Evolutionary conservation across 768 basidiomycete species (phyloP).

Genomic region (Suillus subaureus): DNA sequence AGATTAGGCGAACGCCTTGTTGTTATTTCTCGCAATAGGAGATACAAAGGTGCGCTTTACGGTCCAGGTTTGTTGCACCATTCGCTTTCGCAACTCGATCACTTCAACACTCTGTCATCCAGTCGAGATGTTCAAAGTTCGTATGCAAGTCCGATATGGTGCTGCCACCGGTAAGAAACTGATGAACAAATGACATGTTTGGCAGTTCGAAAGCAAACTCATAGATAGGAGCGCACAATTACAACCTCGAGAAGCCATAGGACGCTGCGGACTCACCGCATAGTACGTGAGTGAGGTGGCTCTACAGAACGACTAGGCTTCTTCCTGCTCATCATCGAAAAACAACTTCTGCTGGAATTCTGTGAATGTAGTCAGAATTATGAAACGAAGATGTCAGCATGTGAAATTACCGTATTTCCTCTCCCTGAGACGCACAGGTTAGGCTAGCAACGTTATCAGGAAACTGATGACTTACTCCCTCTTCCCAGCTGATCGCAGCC

Average conservation of each 20-base stretch:
- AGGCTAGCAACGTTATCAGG: conserved; percentile 1
- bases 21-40: too few relatives aligned
- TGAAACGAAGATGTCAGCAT: not conserved
- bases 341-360: conserved; percentile 32
- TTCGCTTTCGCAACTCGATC: not conserved
- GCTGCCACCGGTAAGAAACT: conserved; percentile 76
- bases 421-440: conserved; percentile 29
- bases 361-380: conserved; percentile 11
- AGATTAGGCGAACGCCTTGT: too few relatives aligned
- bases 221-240: conserved; percentile 4
- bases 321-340: conserved; percentile 27
- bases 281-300: not conserved
- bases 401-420: conserved; percentile 37
- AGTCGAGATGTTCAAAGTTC: conserved; percentile 99
- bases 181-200: conserved; percentile 13
- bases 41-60: too few relatives aligned
- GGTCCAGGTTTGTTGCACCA: conserved; percentile 64
- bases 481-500: conserved; percentile 53
- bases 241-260: conserved; percentile 1
- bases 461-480: conserved; percentile 39
- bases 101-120: conserved; percentile 7
- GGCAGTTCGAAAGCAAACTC: not conserved
- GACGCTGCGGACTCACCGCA: not conserved
- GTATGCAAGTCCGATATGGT: conserved; percentile 97
- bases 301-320: not conserved